phyloP scores from a whole-genome alignment of 805 yeast genomes.

The Kuraishia molischiana region DNA sequence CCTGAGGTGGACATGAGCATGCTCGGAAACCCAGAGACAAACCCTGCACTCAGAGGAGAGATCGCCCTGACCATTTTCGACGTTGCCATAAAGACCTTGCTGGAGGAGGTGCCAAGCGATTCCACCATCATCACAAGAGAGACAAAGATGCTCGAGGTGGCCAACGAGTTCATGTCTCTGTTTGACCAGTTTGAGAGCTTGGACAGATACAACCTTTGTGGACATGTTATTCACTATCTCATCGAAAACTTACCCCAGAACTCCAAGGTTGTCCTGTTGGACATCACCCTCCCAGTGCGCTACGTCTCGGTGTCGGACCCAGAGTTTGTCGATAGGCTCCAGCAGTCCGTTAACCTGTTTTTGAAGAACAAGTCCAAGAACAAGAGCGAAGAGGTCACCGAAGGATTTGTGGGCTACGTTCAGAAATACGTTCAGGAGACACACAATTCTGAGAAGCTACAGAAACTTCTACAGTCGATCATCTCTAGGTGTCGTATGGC shows the following conservation, averaged over 20 bases:
- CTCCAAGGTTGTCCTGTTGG: constrained; percentile 32
- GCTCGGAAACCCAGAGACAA: constrained; percentile 78
- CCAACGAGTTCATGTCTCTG: constrained; percentile 36
- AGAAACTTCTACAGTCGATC: neutral
- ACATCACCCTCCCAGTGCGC: constrained; percentile 61
- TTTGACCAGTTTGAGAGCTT: constrained; percentile 63
- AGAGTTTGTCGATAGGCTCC: constrained; percentile 48
- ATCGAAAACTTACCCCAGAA: constrained; percentile 29
- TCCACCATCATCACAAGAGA: constrained; percentile 19
- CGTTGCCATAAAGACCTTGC: constrained; percentile 43
- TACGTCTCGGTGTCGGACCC: constrained; percentile 28
- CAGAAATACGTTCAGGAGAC: constrained; percentile 9
- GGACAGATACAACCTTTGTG: constrained; percentile 56
- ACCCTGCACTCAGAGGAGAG: constrained; percentile 71
- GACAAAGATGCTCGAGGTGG: constrained; percentile 29
- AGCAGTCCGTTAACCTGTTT: constrained; percentile 62
- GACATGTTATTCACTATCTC: constrained; percentile 52
- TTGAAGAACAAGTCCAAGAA: constrained; percentile 40
- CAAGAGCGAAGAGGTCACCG: constrained; percentile 22
- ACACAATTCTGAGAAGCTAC: neutral
- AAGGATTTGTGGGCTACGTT: constrained; percentile 22
- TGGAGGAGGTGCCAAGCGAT: constrained; percentile 15
- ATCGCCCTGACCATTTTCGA: constrained; percentile 64
- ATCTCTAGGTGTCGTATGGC: neutral
- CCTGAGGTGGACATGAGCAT: constrained; percentile 85